Evolutionary conservation across 73 alveolate species (phyloP).

Genomic region (Paramecium biaurelia): DNA sequence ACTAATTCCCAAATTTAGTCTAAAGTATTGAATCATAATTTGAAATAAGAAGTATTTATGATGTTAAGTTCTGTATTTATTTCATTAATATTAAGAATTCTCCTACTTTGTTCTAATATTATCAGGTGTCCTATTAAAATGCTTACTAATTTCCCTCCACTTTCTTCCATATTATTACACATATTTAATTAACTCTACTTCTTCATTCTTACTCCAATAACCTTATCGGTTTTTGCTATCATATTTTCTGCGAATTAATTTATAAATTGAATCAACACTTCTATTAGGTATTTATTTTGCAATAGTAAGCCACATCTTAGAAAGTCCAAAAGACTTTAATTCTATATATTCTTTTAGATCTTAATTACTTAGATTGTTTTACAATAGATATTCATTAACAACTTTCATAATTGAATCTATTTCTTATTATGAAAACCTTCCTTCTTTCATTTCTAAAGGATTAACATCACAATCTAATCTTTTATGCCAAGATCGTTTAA

Average conservation of each 20-base stretch:
- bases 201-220: not conserved
- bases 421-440: not conserved
- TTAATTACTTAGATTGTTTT: not conserved
- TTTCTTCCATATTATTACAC: conserved; percentile 10
- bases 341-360: not conserved
- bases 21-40: not conserved
- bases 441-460: not conserved
- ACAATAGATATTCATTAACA: not conserved
- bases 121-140: conserved; percentile 15
- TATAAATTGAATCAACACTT: not conserved
- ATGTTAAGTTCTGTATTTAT: not conserved
- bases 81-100: not conserved
- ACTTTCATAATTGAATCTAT: not conserved
- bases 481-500: not conserved
- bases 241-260: not conserved
- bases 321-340: not conserved
- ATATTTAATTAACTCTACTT: not conserved
- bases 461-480: not conserved
- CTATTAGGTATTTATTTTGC: not conserved
- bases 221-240: not conserved
- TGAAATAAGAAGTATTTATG: not conserved
- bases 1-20: not conserved
- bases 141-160: conserved; percentile 17
- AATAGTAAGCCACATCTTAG: not conserved
- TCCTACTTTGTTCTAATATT: not conserved